Conservation (phyloP, 345 rosid genomes). For the Camelina neglecta region DNA sequence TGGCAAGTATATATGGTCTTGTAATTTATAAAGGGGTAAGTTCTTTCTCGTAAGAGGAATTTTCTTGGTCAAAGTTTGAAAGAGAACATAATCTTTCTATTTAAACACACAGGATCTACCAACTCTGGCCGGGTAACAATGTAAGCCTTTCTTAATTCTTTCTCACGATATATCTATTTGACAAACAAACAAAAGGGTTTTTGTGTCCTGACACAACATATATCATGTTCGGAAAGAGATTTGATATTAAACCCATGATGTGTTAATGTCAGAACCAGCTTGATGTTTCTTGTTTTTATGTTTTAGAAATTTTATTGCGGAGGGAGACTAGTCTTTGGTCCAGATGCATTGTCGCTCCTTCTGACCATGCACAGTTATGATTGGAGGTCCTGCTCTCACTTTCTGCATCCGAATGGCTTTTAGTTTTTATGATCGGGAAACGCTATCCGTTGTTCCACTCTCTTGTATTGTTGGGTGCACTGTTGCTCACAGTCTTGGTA, state of each 20-base stretch:
- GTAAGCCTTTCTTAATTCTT: constrained; percentile 41
- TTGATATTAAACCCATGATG: neutral
- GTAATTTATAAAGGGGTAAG: no score
- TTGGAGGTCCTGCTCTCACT: constrained; percentile 74
- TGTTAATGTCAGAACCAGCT: neutral
- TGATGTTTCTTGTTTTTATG: constrained; percentile 32
- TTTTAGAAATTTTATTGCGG: constrained; percentile 79
- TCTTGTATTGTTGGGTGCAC: constrained; percentile 56
- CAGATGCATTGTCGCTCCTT: constrained; percentile 75
- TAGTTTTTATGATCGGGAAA: constrained; percentile 17
- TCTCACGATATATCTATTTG: neutral
- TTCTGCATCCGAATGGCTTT: constrained; percentile 69
- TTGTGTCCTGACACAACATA: neutral
- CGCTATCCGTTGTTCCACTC: constrained; percentile 48
- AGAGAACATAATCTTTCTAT: no score
- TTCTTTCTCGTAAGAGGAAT: no score
- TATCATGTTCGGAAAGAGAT: neutral
- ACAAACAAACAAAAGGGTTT: neutral
- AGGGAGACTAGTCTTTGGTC: constrained; percentile 86
- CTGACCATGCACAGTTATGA: constrained; percentile 58
- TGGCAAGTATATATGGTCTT: no score
- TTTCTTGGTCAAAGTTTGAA: no score
- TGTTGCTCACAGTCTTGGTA: constrained; percentile 73
- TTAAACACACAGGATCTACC: constrained; percentile 54
- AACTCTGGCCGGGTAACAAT: constrained; percentile 93